Conservation (phyloP, 208 protist species). For the Leishmania turanica region DNA sequence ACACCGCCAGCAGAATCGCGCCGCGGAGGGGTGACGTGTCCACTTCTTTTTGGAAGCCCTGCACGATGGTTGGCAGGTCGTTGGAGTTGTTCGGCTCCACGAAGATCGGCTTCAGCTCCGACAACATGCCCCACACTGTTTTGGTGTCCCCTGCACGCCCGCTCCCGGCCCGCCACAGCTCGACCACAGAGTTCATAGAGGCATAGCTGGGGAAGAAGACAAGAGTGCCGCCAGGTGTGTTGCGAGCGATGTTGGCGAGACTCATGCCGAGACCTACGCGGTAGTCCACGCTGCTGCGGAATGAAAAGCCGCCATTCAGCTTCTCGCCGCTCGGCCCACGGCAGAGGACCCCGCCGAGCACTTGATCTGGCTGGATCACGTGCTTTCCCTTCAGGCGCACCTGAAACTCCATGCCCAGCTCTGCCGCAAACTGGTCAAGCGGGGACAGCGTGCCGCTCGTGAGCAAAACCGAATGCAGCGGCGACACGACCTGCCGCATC, state of each 20-base stretch:
- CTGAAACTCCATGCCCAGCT: constrained; percentile 88
- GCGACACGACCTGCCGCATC: constrained; percentile 63
- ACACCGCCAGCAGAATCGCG: constrained; percentile 96
- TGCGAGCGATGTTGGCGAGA: constrained; percentile 86
- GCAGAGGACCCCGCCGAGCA: constrained; percentile 66
- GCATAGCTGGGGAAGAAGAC: constrained; percentile 97
- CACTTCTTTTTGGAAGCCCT: constrained; percentile 75
- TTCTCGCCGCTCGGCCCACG: constrained; percentile 67
- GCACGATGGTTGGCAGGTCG: constrained; percentile 62
- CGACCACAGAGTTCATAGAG: constrained; percentile 71
- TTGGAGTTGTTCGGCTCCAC: constrained; percentile 70
- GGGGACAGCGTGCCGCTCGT: constrained; percentile 97
- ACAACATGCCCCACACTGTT: constrained; percentile 85
- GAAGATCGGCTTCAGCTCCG: constrained; percentile 84
- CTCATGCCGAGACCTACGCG: constrained; percentile 77
- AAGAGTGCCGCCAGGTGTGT: constrained; percentile 95
- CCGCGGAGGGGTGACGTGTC: constrained; percentile 54
- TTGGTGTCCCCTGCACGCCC: constrained; percentile 35
- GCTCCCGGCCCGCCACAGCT: constrained; percentile 72
- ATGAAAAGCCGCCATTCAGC: constrained; percentile 88
- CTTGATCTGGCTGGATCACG: constrained; percentile 87
- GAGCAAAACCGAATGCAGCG: constrained; percentile 82
- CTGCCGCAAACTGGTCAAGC: constrained; percentile 91
- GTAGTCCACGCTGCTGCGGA: constrained; percentile 80
- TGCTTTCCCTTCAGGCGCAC: constrained; percentile 89